Conservation (phyloP, 208 protist genomes). For the Crithidia bombi region DNA sequence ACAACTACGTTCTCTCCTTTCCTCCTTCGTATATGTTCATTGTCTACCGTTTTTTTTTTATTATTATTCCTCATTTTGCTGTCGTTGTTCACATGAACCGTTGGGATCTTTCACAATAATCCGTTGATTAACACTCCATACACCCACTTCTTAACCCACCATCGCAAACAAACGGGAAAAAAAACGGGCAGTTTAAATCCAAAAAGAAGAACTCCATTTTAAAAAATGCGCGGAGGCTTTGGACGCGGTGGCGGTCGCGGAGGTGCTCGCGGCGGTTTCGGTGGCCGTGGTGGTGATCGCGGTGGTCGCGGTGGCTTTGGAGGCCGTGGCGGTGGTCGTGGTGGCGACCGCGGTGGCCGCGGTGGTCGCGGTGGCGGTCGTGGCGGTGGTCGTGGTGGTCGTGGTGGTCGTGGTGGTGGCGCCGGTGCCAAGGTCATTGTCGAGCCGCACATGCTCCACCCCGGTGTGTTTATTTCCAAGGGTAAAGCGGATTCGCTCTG, state of each 20-base stretch:
- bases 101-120: too few relatives aligned
- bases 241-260: constrained; percentile 14
- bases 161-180: constrained; percentile 2
- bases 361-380: constrained; percentile 47
- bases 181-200: neutral
- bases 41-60: too few relatives aligned
- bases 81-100: too few relatives aligned
- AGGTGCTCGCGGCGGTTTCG: constrained; percentile 11
- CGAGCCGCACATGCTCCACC: constrained; percentile 96
- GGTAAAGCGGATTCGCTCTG: constrained; percentile 98
- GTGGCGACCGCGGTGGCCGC: constrained; percentile 49
- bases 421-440: constrained; percentile 97
- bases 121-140: too few relatives aligned
- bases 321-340: constrained; percentile 49
- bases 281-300: constrained; percentile 23
- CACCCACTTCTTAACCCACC: neutral
- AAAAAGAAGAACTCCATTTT: neutral
- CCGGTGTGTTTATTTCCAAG: constrained; percentile 98
- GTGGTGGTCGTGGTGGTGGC: constrained; percentile 79
- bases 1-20: neutral
- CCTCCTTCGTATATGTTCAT: too few relatives aligned
- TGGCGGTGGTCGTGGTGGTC: constrained; percentile 52
- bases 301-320: constrained; percentile 25
- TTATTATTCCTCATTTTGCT: too few relatives aligned
- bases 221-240: constrained; percentile 43